Evolutionary conservation across 371 early-diverging fungal species (phyloP), one percentile per base, ranked within the genome.

Genomic region (Umbelopsis sp.): DNA sequence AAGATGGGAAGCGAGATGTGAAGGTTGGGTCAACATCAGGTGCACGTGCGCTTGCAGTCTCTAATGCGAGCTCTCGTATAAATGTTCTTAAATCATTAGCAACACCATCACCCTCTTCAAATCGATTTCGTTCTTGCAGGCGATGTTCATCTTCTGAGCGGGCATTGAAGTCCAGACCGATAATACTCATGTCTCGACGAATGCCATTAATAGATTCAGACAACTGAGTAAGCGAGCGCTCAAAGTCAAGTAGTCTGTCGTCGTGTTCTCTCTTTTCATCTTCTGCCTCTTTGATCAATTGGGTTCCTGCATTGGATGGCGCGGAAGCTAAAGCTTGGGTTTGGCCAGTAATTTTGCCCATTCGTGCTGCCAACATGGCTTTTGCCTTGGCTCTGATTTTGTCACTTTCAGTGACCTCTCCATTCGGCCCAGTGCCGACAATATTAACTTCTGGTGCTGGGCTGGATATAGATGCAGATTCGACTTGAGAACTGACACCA

Each of bases 371-470:
- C 65, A 89, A 76, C 76, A 84, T 69, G 0, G 86, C 83, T 51
- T 86, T 85, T 20, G 87, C 90, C 48, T 87, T 87, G 18, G 90
- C 87, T 24, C 80, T 79, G 72, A 86, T 88, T 45, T 79, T 76
- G 46, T 89, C 90, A 32, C 82, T 78, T 38, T 88, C 87, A 0
- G 88, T 87, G 5, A 88, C 69, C 50, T 78, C 74, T 7, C 88
- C 88, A 45, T 81, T 81, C 1, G 89, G 88, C 0, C 89, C 89
- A 2, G 87, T 87, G 0, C 88, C 90, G 0, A 79, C 76, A 63
- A 88, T 84, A 24, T 80, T 74, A 6, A 71, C 29, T 5, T 82
- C 48, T 4, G 71, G 67, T 44, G 38, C 44, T 52, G 48, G 57
- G 38, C 38, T 66, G 41, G 20, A 63, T 24, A 63, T 53, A 25